Evolutionary conservation across 2,329 filamentous ascomycete species (phyloP).

Genomic region (Ceratocystis alfenasii): DNA sequence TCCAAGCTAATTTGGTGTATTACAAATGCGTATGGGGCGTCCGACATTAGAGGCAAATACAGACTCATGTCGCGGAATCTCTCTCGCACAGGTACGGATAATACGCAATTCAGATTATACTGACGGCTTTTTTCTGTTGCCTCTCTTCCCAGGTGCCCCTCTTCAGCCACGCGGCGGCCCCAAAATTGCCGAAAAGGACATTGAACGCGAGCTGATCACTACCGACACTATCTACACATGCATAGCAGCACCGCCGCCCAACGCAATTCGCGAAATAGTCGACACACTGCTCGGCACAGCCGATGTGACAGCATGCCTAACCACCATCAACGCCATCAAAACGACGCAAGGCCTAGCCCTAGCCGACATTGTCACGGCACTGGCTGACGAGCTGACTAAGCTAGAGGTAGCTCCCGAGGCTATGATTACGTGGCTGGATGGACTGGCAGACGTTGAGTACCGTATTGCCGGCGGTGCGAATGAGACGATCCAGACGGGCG

Average conservation of each 20-base stretch:
- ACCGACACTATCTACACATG: slow-evolving; percentile 95
- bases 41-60: neutral
- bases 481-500: slow-evolving; percentile 83
- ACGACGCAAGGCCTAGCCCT: slow-evolving; percentile 72
- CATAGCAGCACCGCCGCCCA: slow-evolving; percentile 86
- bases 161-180: slow-evolving; percentile 49
- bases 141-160: slow-evolving; percentile 46
- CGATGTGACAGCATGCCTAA: slow-evolving; percentile 81
- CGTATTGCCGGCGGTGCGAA: slow-evolving; percentile 75
- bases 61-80: neutral
- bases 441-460: slow-evolving; percentile 86
- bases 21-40: neutral
- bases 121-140: slow-evolving; percentile 2
- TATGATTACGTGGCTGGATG: slow-evolving; percentile 82
- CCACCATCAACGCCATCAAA: slow-evolving; percentile 81
- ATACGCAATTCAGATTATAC: neutral
- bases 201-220: slow-evolving; percentile 66
- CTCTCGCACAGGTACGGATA: neutral
- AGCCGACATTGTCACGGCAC: slow-evolving; percentile 80
- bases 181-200: slow-evolving; percentile 49
- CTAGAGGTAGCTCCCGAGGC: slow-evolving; percentile 78
- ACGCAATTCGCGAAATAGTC: slow-evolving; percentile 74
- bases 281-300: slow-evolving; percentile 70
- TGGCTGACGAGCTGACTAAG: slow-evolving; percentile 70
- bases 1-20: neutral